Conservation (phyloP, 345 rosid species). For the Gossypium rotundifolium region DNA sequence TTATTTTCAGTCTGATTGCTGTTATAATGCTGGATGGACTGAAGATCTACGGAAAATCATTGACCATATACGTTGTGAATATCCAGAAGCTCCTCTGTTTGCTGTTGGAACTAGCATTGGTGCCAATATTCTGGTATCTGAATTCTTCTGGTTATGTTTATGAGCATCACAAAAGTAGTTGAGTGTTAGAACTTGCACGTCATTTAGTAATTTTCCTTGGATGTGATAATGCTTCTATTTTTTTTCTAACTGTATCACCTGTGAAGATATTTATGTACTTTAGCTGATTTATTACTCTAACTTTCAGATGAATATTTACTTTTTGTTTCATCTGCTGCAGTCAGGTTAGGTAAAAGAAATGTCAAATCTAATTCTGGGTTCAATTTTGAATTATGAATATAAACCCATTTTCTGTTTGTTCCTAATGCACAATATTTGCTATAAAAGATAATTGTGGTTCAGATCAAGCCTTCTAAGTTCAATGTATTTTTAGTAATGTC, state of each 20-base stretch:
- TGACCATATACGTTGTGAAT: constrained; percentile 1
- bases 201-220: not conserved
- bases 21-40: constrained; percentile 90
- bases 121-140: constrained; percentile 3
- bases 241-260: not conserved
- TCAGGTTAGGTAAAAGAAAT: not conserved
- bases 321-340: not conserved
- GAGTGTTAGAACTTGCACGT: not conserved
- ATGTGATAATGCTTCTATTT: not conserved
- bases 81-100: constrained; percentile 1
- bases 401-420: not conserved
- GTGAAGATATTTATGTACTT: not conserved
- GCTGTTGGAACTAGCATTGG: constrained; percentile 1
- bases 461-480: not conserved
- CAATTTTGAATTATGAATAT: constrained; percentile 3
- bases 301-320: not conserved
- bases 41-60: constrained; percentile 44
- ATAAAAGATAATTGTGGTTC: not conserved
- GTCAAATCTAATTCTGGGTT: not conserved
- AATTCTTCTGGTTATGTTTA: not conserved
- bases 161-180: not conserved
- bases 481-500: not conserved
- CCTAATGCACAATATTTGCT: not conserved
- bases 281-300: not conserved
- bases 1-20: constrained; percentile 71